phyloP scores from a whole-genome alignment of 257 asterid genomes.

The Jasminum sambac region DNA sequence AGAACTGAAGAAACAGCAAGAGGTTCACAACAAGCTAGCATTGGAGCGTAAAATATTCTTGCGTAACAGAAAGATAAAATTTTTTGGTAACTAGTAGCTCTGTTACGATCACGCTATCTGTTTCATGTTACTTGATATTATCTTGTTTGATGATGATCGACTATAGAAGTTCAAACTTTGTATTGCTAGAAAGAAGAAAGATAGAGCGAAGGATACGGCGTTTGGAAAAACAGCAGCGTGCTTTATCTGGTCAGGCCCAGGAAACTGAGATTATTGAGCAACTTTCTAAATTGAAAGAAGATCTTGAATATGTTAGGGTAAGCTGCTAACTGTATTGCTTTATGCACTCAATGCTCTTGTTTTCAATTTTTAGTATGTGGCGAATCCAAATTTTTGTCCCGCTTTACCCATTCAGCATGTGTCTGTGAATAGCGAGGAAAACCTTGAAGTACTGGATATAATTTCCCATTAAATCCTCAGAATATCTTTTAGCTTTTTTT shows the following conservation, averaged over 20 bases:
- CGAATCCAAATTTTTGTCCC: constrained; percentile 4
- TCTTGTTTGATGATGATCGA: background rate
- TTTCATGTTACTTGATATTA: constrained; percentile 10
- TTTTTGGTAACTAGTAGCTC: constrained; percentile 60
- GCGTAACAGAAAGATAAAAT: constrained; percentile 70
- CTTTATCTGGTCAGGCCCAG: constrained; percentile 59
- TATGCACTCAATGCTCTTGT: background rate
- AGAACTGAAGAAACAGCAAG: constrained; percentile 84
- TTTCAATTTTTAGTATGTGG: constrained; percentile 1
- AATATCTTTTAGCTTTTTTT: background rate
- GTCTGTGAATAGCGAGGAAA: background rate
- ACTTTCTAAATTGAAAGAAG: constrained; percentile 75
- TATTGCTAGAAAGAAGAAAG: constrained; percentile 77
- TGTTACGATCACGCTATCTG: background rate
- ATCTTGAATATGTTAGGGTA: constrained; percentile 95
- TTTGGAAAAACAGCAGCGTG: constrained; percentile 82
- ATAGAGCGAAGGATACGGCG: constrained; percentile 78
- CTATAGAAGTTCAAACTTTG: constrained; percentile 16
- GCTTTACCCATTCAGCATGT: background rate
- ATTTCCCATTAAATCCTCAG: background rate
- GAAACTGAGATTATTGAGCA: constrained; percentile 68
- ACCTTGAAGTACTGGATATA: background rate
- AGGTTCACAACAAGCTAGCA: constrained; percentile 67
- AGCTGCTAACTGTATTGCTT: constrained; percentile 23
- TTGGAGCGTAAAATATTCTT: constrained; percentile 71